Conservation (phyloP, 495 filamentous ascomycete species). For the Aspergillus cristatus region DNA sequence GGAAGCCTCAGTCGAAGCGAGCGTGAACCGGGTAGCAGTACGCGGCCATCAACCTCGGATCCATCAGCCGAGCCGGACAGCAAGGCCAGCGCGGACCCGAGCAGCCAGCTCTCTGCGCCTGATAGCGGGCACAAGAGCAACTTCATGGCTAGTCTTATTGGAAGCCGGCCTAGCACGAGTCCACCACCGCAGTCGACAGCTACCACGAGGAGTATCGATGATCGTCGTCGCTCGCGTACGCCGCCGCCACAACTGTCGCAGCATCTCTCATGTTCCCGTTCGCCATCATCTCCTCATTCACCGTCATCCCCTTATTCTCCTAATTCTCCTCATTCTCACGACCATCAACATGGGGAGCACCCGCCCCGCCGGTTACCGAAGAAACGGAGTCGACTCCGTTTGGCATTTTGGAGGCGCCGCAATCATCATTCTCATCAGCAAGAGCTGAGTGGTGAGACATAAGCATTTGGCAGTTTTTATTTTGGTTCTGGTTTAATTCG, state of each 20-base stretch:
- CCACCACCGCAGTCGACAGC: conserved; percentile 22
- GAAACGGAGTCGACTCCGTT: conserved; percentile 32
- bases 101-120: neutral
- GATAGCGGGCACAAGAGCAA: conserved; percentile 22
- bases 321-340: too few species aligned
- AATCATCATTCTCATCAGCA: conserved; percentile 22
- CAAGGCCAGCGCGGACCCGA: conserved; percentile 12
- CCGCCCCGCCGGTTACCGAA: conserved; percentile 22
- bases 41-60: conserved; percentile 22
- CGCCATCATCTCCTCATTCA: neutral
- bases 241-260: neutral
- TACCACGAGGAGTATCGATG: conserved; percentile 10
- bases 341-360: conserved; percentile 12
- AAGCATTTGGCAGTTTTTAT: conserved; percentile 8
- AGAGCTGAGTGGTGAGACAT: conserved; percentile 30
- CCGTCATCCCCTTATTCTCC: too few species aligned
- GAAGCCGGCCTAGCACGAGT: conserved; percentile 20
- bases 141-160: conserved; percentile 11
- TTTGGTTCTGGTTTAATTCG: conserved; percentile 3
- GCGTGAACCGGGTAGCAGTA: conserved; percentile 10
- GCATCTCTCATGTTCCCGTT: neutral
- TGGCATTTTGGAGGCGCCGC: conserved; percentile 40
- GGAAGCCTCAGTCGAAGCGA: conserved; percentile 14
- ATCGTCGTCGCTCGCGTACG: neutral
- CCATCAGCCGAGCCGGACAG: conserved; percentile 14